Percentiles rank a stretch among this genome's conserved stretches.
Conservation (phyloP, 805 yeast species). For the Cyberlindnera galapagoensis region DNA sequence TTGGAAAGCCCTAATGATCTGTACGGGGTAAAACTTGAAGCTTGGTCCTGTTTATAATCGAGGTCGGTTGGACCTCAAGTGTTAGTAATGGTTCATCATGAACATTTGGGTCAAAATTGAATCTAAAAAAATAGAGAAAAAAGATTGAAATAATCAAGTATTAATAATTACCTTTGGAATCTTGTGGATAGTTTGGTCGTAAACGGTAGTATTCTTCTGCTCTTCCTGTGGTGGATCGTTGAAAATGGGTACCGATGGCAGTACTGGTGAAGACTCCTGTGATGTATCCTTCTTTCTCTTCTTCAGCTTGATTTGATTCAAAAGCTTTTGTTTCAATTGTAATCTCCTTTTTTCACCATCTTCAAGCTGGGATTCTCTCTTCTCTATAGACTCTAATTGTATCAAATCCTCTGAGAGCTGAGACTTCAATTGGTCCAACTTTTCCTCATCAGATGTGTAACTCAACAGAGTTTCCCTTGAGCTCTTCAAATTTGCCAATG, state of each 20-base stretch:
- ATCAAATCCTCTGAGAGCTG: conserved; percentile 8
- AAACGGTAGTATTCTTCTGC: conserved; percentile 1
- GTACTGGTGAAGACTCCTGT: neutral
- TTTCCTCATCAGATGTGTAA: too few species aligned
- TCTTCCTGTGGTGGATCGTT: too few species aligned
- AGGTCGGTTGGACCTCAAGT: too few species aligned
- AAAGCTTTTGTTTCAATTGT: conserved; percentile 7
- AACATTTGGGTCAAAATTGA: too few species aligned
- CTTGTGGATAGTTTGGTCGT: conserved; percentile 19
- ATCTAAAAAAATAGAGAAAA: neutral
- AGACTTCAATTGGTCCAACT: conserved; percentile 7
- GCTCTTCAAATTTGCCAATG: neutral
- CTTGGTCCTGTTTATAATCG: conserved; percentile 12
- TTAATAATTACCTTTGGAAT: conserved; percentile 22
- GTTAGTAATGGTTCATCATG: conserved; percentile 21
- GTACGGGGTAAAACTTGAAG: conserved; percentile 19
- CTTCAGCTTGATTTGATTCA: conserved; percentile 6
- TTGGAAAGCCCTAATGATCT: conserved; percentile 8
- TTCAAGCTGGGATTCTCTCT: conserved; percentile 8
- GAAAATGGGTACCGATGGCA: too few species aligned
- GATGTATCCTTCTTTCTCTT: neutral
- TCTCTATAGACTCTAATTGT: conserved; percentile 12
- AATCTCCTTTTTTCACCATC: conserved; percentile 7
- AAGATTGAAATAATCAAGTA: neutral
- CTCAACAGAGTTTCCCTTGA: too few species aligned